These are phyloP conservation scores for Tuber microsphaerosporum DNA, from an alignment of 495 filamentous ascomycete species.

Conservation along the genomic window DNA sequence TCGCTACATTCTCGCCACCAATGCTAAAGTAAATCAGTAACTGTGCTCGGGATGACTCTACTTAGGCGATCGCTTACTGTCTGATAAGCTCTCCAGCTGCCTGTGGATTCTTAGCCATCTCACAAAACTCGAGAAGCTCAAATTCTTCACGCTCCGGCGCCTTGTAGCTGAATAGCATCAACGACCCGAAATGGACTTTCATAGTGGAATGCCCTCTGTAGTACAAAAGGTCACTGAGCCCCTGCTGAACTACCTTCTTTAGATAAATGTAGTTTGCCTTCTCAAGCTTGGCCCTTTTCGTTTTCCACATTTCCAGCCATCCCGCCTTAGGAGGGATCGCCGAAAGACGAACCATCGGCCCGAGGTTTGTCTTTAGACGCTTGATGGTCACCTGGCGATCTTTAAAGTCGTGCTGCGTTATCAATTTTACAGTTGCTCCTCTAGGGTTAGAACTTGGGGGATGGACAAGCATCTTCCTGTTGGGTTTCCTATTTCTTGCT, in stretches of 20 bases:
- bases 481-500: conserved; percentile 31
- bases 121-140: conserved; percentile 25
- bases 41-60: background rate
- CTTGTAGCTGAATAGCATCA: conserved; percentile 36
- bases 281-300: conserved; percentile 13
- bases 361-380: conserved; percentile 1
- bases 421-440: conserved; percentile 5
- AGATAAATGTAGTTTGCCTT: conserved; percentile 29
- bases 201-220: conserved; percentile 30
- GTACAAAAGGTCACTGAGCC: conserved; percentile 35
- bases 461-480: conserved; percentile 24
- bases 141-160: conserved; percentile 7
- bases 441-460: conserved; percentile 23
- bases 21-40: conserved; percentile 22
- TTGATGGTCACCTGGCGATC: conserved; percentile 38
- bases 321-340: conserved; percentile 23
- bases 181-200: conserved; percentile 37
- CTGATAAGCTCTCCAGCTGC: conserved; percentile 33
- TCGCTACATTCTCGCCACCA: conserved; percentile 27
- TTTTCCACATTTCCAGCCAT: conserved; percentile 25
- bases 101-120: conserved; percentile 21
- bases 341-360: conserved; percentile 15
- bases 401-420: conserved; percentile 19
- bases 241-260: conserved; percentile 21
- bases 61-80: conserved; percentile 14